Percentiles rank a stretch among this genome's conserved stretches.
These are phyloP conservation scores for Umbellularia californica DNA, from an alignment of 164 flowering plant species.

Conservation along the genomic window DNA sequence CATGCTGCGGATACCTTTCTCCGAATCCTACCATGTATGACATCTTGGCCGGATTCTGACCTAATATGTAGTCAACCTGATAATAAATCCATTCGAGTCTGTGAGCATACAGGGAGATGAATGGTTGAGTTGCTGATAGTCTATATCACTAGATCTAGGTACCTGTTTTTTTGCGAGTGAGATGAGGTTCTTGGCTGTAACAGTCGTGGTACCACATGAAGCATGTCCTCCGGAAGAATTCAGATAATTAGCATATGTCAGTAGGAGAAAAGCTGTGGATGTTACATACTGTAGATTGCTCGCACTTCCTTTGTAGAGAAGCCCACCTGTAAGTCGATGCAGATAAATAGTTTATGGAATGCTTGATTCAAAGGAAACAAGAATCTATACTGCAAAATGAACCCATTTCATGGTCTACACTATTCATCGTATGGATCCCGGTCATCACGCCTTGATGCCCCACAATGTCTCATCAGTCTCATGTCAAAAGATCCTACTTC, in stretches of 20 bases:
- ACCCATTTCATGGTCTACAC: not conserved
- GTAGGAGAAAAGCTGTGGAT: constrained; percentile 60
- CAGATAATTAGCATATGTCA: constrained; percentile 78
- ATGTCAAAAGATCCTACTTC: not conserved
- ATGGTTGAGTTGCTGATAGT: not conserved
- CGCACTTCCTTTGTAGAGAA: constrained; percentile 64
- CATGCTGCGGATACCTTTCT: constrained; percentile 50
- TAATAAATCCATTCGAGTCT: not conserved
- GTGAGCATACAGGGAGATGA: not conserved
- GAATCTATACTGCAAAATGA: not conserved
- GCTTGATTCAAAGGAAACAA: not conserved
- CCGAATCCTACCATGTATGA: constrained; percentile 98
- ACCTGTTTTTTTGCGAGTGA: constrained; percentile 66
- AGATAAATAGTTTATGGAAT: not conserved
- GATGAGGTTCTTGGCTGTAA: constrained; percentile 47
- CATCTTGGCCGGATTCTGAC: constrained; percentile 71
- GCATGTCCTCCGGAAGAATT: constrained; percentile 29
- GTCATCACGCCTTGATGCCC: not conserved
- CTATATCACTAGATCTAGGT: not conserved
- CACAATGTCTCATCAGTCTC: not conserved
- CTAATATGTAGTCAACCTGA: constrained; percentile 81
- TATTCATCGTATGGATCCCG: not conserved
- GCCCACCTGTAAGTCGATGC: constrained; percentile 57
- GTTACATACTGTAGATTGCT: constrained; percentile 95
- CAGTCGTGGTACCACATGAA: constrained; percentile 45